Evolutionary conservation across 192 early-diverging fungal genomes (phyloP).

Genomic region (Entomortierella beljakovae): DNA sequence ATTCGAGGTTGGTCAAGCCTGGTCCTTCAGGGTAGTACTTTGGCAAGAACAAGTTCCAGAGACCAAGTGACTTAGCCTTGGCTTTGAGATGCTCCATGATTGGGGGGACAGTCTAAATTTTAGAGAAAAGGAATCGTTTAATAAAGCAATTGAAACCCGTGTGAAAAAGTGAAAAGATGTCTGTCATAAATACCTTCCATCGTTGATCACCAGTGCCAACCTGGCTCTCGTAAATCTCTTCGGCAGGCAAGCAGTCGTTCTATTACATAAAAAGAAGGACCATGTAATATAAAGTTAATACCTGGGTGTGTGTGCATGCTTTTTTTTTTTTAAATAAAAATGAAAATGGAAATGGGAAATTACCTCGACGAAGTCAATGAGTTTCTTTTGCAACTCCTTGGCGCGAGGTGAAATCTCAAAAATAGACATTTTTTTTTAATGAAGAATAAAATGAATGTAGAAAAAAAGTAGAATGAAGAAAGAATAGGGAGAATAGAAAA

Average conservation of each 20-base stretch:
- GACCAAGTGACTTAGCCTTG: constrained; percentile 85
- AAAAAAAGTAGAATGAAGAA: constrained; percentile 5
- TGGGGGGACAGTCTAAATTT: constrained; percentile 74
- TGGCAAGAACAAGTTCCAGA: constrained; percentile 97
- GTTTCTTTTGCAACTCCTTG: constrained; percentile 65
- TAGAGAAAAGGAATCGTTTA: not conserved
- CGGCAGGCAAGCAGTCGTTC: constrained; percentile 96
- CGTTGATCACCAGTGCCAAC: constrained; percentile 80
- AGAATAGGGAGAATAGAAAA: not conserved
- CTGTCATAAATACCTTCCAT: constrained; percentile 72
- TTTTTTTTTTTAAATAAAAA: not conserved
- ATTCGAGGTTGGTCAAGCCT: constrained; percentile 95
- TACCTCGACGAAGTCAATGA: constrained; percentile 73
- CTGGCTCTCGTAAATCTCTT: constrained; percentile 77
- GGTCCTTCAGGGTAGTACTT: constrained; percentile 85
- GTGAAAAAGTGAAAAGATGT: not conserved
- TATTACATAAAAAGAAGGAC: constrained; percentile 26
- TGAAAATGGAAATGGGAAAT: not conserved
- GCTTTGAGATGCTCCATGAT: constrained; percentile 91
- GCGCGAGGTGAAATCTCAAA: constrained; percentile 66
- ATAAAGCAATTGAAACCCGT: not conserved
- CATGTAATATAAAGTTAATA: not conserved
- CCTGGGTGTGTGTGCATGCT: not conserved
- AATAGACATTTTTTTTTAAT: constrained; percentile 27
- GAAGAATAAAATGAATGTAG: not conserved